phyloP scores from a whole-genome alignment of 225 moss, liverwort and hornwort genomes.

The Physcomitrellopsis africana region DNA sequence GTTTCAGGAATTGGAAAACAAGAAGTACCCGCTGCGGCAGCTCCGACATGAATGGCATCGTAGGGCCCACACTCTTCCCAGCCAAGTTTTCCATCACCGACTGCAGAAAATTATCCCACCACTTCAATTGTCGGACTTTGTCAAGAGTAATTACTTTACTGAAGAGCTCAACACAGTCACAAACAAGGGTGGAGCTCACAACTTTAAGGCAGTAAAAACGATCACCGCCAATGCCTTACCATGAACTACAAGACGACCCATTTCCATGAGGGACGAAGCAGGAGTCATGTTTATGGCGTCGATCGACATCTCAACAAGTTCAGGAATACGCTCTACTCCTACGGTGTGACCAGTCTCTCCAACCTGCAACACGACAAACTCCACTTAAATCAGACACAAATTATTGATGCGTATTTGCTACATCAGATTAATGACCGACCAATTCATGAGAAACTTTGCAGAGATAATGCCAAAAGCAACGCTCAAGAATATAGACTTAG shows the following conservation, averaged over 20 bases:
- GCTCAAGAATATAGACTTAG: not conserved
- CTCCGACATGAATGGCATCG: constrained; percentile 95
- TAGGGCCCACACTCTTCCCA: constrained; percentile 84
- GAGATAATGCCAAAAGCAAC: too few species aligned
- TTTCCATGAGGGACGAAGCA: constrained; percentile 72
- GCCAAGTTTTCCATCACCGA: constrained; percentile 88
- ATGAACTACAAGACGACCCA: constrained; percentile 75
- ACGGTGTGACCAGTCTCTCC: constrained; percentile 85
- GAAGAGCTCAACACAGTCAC: too few species aligned
- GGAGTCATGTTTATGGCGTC: constrained; percentile 83
- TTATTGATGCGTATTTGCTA: not conserved
- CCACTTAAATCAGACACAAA: not conserved
- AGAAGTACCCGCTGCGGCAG: constrained; percentile 72
- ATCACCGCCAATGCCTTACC: constrained; percentile 39
- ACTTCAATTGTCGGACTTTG: not conserved
- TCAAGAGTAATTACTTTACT: too few species aligned
- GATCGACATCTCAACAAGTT: constrained; percentile 82
- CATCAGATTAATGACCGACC: not conserved
- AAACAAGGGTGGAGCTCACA: too few species aligned
- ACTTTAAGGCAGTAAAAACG: too few species aligned
- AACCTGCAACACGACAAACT: constrained; percentile 37
- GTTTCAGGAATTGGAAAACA: too few species aligned
- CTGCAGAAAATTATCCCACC: constrained; percentile 38
- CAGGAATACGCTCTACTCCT: constrained; percentile 86
- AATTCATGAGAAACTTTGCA: too few species aligned